Evolutionary conservation across 495 filamentous ascomycete genomes (phyloP).

Genomic region (Thozetella sp.): DNA sequence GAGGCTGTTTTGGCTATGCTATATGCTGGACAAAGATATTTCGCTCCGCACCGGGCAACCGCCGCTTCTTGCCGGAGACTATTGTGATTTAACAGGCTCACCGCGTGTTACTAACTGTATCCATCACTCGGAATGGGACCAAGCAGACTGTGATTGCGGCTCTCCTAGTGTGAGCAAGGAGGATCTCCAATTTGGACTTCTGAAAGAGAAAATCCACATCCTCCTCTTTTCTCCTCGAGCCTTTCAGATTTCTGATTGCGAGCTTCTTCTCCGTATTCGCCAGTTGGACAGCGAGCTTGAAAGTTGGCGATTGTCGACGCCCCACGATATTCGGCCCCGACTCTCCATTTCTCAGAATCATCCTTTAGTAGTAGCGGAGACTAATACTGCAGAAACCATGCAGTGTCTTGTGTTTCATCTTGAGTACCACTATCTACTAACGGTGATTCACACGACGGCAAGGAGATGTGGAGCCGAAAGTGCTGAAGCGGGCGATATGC

Average conservation of each 20-base stretch:
- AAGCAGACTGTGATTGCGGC: background rate
- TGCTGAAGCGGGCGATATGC: background rate
- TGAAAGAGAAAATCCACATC: conserved; percentile 13
- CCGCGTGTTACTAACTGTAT: conserved; percentile 17
- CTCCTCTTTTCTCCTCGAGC: conserved; percentile 8
- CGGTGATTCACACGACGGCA: conserved; percentile 6
- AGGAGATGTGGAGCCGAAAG: conserved; percentile 11
- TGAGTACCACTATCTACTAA: conserved; percentile 9
- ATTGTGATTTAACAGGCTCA: conserved; percentile 31
- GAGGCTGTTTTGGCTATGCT: conserved; percentile 33
- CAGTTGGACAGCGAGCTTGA: conserved; percentile 11
- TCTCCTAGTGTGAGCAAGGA: background rate
- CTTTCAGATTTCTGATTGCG: background rate
- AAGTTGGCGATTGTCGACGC: conserved; percentile 7
- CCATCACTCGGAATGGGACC: background rate
- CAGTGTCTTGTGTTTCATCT: conserved; percentile 1
- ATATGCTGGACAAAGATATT: conserved; percentile 30
- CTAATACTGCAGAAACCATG: background rate
- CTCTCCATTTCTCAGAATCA: conserved; percentile 3
- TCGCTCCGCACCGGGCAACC: conserved; percentile 25
- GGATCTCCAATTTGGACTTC: background rate
- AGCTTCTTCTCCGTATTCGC: conserved; percentile 9
- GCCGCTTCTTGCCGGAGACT: conserved; percentile 19
- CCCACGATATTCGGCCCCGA: background rate
- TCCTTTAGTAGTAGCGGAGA: background rate